A percentile compares a stretch with the other conserved stretches of the same genome.
Evolutionary conservation across 805 yeast genomes (phyloP).

Genomic region (Zygoascus ofunaensis): DNA sequence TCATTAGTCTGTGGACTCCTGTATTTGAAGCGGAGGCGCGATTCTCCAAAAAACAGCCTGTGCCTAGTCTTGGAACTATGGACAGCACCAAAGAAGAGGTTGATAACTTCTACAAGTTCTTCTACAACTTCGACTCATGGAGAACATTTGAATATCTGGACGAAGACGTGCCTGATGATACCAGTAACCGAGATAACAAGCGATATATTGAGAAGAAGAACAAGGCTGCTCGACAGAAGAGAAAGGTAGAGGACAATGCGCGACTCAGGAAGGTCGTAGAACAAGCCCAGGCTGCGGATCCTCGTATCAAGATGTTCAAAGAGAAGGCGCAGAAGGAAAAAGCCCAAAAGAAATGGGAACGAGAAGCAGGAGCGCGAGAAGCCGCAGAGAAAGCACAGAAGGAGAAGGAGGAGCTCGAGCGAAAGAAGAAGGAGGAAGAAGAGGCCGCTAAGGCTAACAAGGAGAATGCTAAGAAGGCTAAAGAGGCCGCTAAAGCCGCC

Average conservation of each 20-base stretch:
- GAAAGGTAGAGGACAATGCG: conserved; percentile 94
- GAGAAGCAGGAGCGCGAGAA: conserved; percentile 93
- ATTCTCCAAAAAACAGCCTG: conserved; percentile 86
- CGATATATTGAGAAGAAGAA: conserved; percentile 97
- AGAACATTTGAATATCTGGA: conserved; percentile 95
- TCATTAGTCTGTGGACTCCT: conserved; percentile 86
- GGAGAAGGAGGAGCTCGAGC: conserved; percentile 82
- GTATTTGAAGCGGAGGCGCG: conserved; percentile 85
- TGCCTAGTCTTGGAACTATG: conserved; percentile 66
- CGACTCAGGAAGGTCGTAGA: conserved; percentile 79
- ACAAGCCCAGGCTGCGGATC: conserved; percentile 83
- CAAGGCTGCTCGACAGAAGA: conserved; percentile 92
- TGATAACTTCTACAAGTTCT: conserved; percentile 81
- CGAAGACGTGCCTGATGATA: conserved; percentile 98
- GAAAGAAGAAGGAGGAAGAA: conserved; percentile 65
- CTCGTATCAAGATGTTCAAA: conserved; percentile 88
- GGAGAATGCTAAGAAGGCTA: conserved; percentile 85
- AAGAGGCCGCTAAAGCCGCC: conserved; percentile 80
- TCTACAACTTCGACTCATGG: conserved; percentile 95
- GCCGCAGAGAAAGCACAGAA: conserved; percentile 89
- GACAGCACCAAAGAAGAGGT: conserved; percentile 69
- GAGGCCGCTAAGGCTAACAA: conserved; percentile 53
- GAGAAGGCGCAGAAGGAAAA: conserved; percentile 91
- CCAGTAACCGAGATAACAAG: conserved; percentile 98
- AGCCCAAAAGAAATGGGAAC: conserved; percentile 94